Conservation (phyloP, 208 protist genomes). For the Phytomonas francai region DNA sequence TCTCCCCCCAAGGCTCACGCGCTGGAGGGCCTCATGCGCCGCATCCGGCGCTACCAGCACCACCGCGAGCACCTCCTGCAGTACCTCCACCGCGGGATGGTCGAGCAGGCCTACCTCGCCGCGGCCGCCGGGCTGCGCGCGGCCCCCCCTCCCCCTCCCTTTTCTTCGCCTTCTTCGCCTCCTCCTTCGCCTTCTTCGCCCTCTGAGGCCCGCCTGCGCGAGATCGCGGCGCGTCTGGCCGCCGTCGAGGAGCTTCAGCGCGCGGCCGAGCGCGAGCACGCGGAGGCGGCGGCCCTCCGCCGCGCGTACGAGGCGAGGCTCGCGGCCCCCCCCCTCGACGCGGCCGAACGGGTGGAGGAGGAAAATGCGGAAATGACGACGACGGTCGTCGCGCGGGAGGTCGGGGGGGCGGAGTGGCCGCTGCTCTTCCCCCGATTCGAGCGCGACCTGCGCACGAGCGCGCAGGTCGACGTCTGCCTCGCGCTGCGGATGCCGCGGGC, state of each 20-base stretch:
- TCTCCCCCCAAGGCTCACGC: no score
- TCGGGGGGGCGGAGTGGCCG: constrained; percentile 69
- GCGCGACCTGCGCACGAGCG: constrained; percentile 58
- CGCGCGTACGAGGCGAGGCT: constrained; percentile 49
- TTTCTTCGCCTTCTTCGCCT: not conserved
- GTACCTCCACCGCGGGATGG: constrained; percentile 81
- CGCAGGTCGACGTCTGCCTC: constrained; percentile 70
- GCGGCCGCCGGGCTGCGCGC: constrained; percentile 60
- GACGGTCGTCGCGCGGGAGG: constrained; percentile 62
- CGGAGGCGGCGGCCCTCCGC: constrained; percentile 44
- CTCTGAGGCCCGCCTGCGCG: constrained; percentile 43
- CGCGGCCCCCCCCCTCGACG: not conserved
- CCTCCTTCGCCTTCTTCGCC: no score
- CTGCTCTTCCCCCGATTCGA: constrained; percentile 54
- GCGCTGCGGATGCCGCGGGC: constrained; percentile 60
- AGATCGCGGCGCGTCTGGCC: constrained; percentile 65
- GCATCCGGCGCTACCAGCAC: constrained; percentile 61
- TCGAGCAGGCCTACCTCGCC: constrained; percentile 65
- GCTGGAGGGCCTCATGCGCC: constrained; percentile 40
- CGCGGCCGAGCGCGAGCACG: constrained; percentile 49
- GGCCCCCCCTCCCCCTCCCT: not conserved
- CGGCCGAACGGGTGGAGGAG: constrained; percentile 16
- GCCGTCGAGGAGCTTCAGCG: constrained; percentile 62
- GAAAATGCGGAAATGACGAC: constrained; percentile 21
- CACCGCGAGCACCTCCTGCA: constrained; percentile 81